Evolutionary conservation across 192 early-diverging fungal species (phyloP).

Genomic region (Umbelopsis sp.): DNA sequence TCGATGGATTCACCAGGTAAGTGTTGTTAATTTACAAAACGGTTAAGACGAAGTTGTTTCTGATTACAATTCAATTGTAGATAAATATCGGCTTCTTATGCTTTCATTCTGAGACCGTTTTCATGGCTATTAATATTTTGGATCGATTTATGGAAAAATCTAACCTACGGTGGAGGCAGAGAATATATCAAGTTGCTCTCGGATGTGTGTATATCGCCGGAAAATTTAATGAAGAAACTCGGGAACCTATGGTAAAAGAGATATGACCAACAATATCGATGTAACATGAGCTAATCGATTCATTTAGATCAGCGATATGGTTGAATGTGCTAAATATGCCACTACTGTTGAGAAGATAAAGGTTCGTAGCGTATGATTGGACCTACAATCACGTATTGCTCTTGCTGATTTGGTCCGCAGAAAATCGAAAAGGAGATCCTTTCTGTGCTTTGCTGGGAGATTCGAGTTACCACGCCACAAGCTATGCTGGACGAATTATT

Average conservation of each 20-base stretch:
- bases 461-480: conserved; percentile 5
- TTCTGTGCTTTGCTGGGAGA: conserved; percentile 9
- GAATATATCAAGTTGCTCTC: conserved; percentile 20
- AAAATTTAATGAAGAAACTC: conserved; percentile 17
- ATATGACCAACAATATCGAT: neutral
- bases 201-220: conserved; percentile 23
- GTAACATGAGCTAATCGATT: neutral
- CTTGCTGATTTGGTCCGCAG: neutral
- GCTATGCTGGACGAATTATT: conserved; percentile 9
- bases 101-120: conserved; percentile 11
- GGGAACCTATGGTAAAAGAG: conserved; percentile 4
- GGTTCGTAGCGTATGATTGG: neutral
- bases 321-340: conserved; percentile 7
- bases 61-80: neutral
- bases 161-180: conserved; percentile 14
- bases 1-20: conserved; percentile 15
- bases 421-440: conserved; percentile 14
- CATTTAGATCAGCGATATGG: neutral
- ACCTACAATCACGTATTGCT: too few relatives aligned
- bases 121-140: conserved; percentile 11
- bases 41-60: neutral
- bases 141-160: conserved; percentile 15
- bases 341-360: conserved; percentile 8
- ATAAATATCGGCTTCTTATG: neutral
- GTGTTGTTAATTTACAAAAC: neutral